Base-by-base conservation (phyloP, 2,329 filamentous ascomycete genomes). In the Colletotrichum sp. region DNA sequence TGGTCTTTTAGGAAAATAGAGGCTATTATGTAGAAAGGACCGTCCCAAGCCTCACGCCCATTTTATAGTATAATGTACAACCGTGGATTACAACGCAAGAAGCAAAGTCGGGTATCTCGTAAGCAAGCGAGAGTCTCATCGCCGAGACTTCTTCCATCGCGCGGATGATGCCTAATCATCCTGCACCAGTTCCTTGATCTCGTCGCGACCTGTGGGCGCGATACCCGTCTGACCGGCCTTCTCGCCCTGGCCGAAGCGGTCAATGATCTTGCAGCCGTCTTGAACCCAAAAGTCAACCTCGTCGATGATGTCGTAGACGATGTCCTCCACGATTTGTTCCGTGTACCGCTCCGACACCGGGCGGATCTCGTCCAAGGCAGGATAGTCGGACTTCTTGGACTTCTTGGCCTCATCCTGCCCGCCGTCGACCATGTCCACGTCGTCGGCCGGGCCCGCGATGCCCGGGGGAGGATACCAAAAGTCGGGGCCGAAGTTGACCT, bases 321-420 rank as follows among this genome's bases (percentile, higher is more conserved):
- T 88, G 79, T 99, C 97, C 84, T 99, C 97, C 16, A 93, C 95
- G 75, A 99, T 96, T 85, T 98, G 96, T 81, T 99, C 96, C 73
- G 92, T 91, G 83, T 95, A 98, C 36, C 97, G 91, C 75, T 97
- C 94, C 9, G 91, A 90, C 27, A 98, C 86, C 1, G 94, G 87
- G 38, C 90, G 88, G 2, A 92, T 77, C 67, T 78, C 80, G n/a
- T 80, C 79, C 31, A 80, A 69, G 4, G 65, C 76, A 13, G 75
- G 69, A 47, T 62, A 47, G 24, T 38, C 57, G 16, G 33, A 36
- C 27, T 33, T 63, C 36, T 36, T 75, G 16, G 33, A 36, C 27
- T 33, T 63, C 36, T 36, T 75, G 8, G 54, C 24, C 29, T 71
- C 36, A 4, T 68, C 33, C 51, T 71, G n/a, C 76, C 78, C 24